phyloP scores from a whole-genome alignment of 2,329 filamentous ascomycete genomes.

The Pyricularia grisea region DNA sequence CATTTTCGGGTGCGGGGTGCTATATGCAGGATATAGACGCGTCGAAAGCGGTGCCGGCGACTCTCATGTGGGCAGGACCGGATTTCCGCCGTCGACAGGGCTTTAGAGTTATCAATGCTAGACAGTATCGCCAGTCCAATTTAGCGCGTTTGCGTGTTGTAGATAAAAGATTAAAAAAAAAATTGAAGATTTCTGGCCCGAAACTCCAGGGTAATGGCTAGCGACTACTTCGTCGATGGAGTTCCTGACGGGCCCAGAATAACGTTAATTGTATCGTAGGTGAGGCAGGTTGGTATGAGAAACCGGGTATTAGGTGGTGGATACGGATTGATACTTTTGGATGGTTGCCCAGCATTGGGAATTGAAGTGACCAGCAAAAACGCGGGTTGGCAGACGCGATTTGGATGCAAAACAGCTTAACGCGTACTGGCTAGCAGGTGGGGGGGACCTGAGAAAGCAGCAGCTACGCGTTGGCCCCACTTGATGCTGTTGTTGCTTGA shows the following conservation, averaged over 20 bases:
- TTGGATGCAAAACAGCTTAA: background rate
- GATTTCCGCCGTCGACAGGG: background rate
- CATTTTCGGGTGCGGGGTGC: constrained; percentile 41
- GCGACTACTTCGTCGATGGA: background rate
- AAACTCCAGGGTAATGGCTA: background rate
- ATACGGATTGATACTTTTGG: background rate
- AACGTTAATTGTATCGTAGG: background rate
- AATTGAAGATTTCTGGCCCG: background rate
- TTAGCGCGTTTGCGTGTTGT: background rate
- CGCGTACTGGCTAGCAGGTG: background rate
- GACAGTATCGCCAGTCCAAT: background rate
- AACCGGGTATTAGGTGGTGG: background rate
- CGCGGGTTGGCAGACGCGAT: background rate
- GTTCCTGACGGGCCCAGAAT: background rate
- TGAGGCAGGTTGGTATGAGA: background rate
- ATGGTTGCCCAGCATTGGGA: background rate
- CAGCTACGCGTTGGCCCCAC: background rate
- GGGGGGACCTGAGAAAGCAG: background rate
- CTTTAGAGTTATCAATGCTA: background rate
- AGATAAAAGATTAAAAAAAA: too few relatives aligned
- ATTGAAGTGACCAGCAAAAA: background rate
- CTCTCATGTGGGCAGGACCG: background rate
- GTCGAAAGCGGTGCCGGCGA: background rate
- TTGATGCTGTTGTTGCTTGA: background rate
- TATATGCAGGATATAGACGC: background rate